Evolutionary conservation across 2,329 filamentous ascomycete genomes (phyloP), one percentile per base, ranked within the genome.

Genomic region (Mycosphaerella sp.): DNA sequence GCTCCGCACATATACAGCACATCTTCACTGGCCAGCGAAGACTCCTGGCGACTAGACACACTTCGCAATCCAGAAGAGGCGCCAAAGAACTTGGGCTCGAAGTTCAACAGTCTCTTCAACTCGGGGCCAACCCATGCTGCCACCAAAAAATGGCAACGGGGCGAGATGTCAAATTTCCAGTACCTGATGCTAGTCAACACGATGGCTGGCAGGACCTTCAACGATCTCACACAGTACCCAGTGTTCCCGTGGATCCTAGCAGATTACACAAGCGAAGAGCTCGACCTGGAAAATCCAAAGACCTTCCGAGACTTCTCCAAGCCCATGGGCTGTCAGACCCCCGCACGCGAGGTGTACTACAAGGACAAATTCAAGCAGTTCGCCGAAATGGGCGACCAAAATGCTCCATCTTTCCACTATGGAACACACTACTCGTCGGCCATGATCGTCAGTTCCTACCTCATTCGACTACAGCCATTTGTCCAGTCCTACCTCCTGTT

Each of bases 151-250:
- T 98, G 93, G 93, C 81, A 93, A 55, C 86, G 85, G 67, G 93
- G 95, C 10, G 93, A 98, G 66, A 89, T 97, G 47, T 97, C 92
- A 11, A 98, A 98, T 70, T 98, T 98, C 65, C 90, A 97, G 70
- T 98, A 98, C 67, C 80, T 98, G 36, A 98, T 98, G 92, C 84
- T 96, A 56, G 84, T 98, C 66, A 98, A 98, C 67, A 97, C 93
- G 0, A 89, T 98, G 80, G 95, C 95, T 29, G 93, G 93, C 2
- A 80, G 93, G 49, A 97, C 93, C 0, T 98, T 98, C 75, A 98
- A 98, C 67, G 93, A 98, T 67, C 77, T 98, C 14, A 98, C 93
- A 0, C 95, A 98, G 66, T 98, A 98, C 65, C 93, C 93, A 0
- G 91, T 98, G 14, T 98, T 98, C 61, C 93, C 93, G 0, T 98